Base-by-base conservation (phyloP, 1,284 basidiomycete genomes). In the Sphaerobolus stellatus region DNA sequence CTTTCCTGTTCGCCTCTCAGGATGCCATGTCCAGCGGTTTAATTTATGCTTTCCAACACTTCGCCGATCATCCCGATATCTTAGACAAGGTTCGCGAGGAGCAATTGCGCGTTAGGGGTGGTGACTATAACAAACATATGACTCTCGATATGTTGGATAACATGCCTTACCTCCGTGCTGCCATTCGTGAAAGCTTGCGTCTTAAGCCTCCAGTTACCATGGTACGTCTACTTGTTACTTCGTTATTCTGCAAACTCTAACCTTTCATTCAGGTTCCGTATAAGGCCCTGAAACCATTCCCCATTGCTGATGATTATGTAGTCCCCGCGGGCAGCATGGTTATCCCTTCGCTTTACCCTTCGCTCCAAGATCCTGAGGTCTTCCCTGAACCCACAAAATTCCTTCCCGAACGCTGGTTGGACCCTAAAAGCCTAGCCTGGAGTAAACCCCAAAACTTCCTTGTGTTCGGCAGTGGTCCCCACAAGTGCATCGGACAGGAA, bases 1-100 rank as follows among this genome's bases (percentile, higher is more conserved):
- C 91, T 20, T 99, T 99, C 87, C 78, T 99, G 56, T 99, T 99
- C 66, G 96, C 97, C 8, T 93, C 90, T 25, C 96, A 99, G 76
- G 96, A 99, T 69, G 96, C 96, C 58, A 98, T 99, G 96, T 92
- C 91, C 67, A 90, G 87, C 58, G 92, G 92, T 51, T 76, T 95
- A 61, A 92, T 95, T 66, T 98, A 93, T 71, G 87, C 87, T 43
- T 96, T 99, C 84, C 97, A 99, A 75, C 92, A 96, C 71, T 80
- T 98, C 47, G 91, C 92, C 43, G 96, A 99, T 72, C 81, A 91
- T 65, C 96, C 96, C 4, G 90, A 95, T 25, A 75, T 97, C 55
- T 75, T 97, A 62, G 85, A 82, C 49, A 98, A 97, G 75, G 83
- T 99, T 62, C 83, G 90, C 53, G 92, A 90, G 67, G 96, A 99